Percentiles rank a stretch among this genome's conserved stretches.
Evolutionary conservation across 2,329 filamentous ascomycete species (phyloP).

Genomic region (Cercospora zeina): DNA sequence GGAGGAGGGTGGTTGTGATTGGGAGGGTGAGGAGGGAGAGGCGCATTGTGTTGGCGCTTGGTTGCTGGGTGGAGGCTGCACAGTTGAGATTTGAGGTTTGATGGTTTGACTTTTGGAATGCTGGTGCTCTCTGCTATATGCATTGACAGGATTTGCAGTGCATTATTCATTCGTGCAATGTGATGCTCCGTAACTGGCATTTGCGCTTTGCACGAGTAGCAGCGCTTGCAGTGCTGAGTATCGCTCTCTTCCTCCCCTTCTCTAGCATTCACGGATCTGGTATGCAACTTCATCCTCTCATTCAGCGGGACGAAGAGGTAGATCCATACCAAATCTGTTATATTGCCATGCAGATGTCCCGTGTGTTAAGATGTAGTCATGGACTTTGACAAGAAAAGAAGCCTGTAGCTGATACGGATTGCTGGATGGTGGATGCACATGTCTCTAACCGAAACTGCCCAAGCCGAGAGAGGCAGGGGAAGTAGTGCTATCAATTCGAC

Average conservation of each 20-base stretch:
- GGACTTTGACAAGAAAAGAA: neutral
- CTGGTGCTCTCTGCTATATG: neutral
- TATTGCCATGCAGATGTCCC: neutral
- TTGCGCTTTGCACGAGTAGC: neutral
- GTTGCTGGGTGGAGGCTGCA: neutral
- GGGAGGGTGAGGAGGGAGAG: neutral
- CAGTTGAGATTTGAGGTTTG: neutral
- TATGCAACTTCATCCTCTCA: neutral
- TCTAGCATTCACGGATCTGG: neutral
- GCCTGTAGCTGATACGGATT: neutral
- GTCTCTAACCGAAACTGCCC: neutral
- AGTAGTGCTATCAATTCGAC: neutral
- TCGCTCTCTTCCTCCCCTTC: neutral
- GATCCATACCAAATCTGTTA: neutral
- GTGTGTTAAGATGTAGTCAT: neutral
- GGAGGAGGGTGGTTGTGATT: neutral
- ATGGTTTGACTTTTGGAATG: neutral
- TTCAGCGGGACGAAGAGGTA: neutral
- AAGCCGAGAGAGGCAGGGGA: neutral
- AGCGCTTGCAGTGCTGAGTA: neutral
- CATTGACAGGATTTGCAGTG: neutral
- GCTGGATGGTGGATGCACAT: slow-evolving; percentile 2
- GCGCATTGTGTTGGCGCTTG: neutral
- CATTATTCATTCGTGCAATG: neutral
- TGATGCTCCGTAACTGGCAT: neutral